These are phyloP conservation scores for Reticulascus tulasneorum DNA, from an alignment of 2,329 filamentous ascomycete species.

Conservation along the genomic window DNA sequence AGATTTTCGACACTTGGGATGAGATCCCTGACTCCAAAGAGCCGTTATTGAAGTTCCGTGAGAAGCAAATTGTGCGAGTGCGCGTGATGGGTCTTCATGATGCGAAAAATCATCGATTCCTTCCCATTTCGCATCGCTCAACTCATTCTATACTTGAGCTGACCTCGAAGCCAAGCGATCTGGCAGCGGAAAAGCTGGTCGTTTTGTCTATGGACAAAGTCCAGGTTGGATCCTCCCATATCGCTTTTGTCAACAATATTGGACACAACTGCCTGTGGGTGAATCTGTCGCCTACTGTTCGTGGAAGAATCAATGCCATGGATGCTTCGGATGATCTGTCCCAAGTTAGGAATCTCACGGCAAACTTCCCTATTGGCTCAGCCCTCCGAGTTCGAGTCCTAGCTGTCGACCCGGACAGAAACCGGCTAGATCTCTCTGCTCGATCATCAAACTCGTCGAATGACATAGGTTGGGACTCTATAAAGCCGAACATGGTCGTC, in stretches of 20 bases:
- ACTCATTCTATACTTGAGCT: conserved; percentile 83
- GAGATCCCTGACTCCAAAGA: conserved; percentile 78
- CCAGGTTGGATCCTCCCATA: conserved; percentile 63
- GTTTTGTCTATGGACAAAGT: conserved; percentile 70
- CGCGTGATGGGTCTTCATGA: conserved; percentile 85
- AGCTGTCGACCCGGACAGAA: conserved; percentile 66
- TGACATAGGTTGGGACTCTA: conserved; percentile 61
- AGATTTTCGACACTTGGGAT: conserved; percentile 84
- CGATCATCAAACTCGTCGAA: conserved; percentile 56
- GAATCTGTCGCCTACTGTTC: conserved; percentile 81
- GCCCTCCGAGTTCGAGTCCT: conserved; percentile 79
- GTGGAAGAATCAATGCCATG: conserved; percentile 76
- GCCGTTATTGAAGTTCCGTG: conserved; percentile 71
- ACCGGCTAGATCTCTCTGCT: conserved; percentile 79
- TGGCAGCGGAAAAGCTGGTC: conserved; percentile 39
- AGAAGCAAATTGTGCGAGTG: conserved; percentile 67
- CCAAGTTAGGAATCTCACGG: conserved; percentile 67
- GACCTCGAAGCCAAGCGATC: conserved; percentile 70
- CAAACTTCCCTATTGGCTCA: conserved; percentile 86
- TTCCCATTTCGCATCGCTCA: conserved; percentile 83
- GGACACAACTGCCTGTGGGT: conserved; percentile 80
- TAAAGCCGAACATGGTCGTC: conserved; percentile 77
- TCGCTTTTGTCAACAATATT: conserved; percentile 91
- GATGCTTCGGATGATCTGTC: conserved; percentile 87
- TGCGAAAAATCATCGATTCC: conserved; percentile 82